Conservation (phyloP, 352 stramenopile species). For the Phytopythium kandeliae region DNA sequence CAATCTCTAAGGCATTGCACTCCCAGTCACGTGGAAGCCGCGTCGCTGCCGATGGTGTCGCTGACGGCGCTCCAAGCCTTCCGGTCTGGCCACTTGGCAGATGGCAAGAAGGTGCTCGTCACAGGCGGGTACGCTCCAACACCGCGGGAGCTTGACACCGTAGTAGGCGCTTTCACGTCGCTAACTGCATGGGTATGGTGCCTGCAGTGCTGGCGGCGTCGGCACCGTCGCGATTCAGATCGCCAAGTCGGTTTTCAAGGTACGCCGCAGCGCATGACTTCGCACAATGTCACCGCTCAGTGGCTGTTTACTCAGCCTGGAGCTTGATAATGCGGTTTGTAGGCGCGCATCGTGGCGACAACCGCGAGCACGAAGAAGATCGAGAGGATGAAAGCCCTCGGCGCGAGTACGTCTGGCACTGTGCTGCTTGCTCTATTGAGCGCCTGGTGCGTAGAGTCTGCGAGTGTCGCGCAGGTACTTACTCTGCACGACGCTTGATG, state of each 20-base stretch:
- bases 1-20: too few relatives aligned
- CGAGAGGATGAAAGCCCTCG: constrained; percentile 56
- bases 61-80: constrained; percentile 51
- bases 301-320: not conserved
- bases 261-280: constrained; percentile 2
- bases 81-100: constrained; percentile 33
- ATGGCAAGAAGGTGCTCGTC: constrained; percentile 71
- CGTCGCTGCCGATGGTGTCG: constrained; percentile 50
- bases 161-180: not conserved
- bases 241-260: constrained; percentile 73
- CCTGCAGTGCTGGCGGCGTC: constrained; percentile 50
- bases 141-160: too few relatives aligned
- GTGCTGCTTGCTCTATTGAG: not conserved
- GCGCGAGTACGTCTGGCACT: constrained; percentile 18
- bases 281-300: too few relatives aligned
- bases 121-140: constrained; percentile 44
- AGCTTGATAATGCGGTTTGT: not conserved
- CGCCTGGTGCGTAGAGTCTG: too few relatives aligned
- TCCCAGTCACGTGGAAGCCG: constrained; percentile 65
- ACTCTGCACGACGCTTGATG: not conserved
- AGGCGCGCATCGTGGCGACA: constrained; percentile 61
- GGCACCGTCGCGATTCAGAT: constrained; percentile 72
- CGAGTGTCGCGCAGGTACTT: too few relatives aligned
- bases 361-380: constrained; percentile 64
- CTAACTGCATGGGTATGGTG: not conserved